Conservation (phyloP, 2,329 filamentous ascomycete genomes). For the Aureobasidium sp. region DNA sequence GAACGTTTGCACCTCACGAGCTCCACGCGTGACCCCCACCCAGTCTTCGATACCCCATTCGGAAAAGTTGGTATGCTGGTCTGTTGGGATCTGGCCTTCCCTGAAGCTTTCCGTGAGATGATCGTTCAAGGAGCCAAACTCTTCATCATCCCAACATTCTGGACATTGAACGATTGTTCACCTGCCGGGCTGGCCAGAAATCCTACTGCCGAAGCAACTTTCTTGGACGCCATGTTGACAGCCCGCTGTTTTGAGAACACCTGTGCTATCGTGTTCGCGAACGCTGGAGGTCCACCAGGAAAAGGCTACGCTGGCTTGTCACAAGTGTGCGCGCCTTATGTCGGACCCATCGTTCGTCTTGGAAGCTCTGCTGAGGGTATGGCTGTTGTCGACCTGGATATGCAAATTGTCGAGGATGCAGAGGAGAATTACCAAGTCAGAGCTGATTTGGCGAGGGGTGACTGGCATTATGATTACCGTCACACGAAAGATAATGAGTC, state of each 20-base stretch:
- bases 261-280: slow-evolving; percentile 60
- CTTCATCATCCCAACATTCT: slow-evolving; percentile 65
- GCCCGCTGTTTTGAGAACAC: slow-evolving; percentile 67
- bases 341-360: slow-evolving; percentile 51
- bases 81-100: slow-evolving; percentile 76
- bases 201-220: slow-evolving; percentile 53
- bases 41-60: slow-evolving; percentile 52
- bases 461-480: slow-evolving; percentile 32
- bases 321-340: slow-evolving; percentile 60
- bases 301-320: slow-evolving; percentile 54
- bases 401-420: slow-evolving; percentile 53
- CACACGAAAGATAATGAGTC: slow-evolving; percentile 16
- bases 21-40: slow-evolving; percentile 35
- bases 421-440: slow-evolving; percentile 55
- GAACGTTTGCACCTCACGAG: slow-evolving; percentile 40
- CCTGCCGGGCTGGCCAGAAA: slow-evolving; percentile 49
- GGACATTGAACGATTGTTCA: slow-evolving; percentile 47
- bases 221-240: slow-evolving; percentile 55
- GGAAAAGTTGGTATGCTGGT: slow-evolving; percentile 60
- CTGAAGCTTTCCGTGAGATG: slow-evolving; percentile 67
- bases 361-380: slow-evolving; percentile 47
- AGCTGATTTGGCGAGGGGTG: slow-evolving; percentile 27
- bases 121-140: slow-evolving; percentile 61
- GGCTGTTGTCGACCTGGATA: slow-evolving; percentile 47
- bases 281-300: slow-evolving; percentile 54